Evolutionary conservation across 1,284 basidiomycete genomes (phyloP).

Genomic region (Vanrija sp.): DNA sequence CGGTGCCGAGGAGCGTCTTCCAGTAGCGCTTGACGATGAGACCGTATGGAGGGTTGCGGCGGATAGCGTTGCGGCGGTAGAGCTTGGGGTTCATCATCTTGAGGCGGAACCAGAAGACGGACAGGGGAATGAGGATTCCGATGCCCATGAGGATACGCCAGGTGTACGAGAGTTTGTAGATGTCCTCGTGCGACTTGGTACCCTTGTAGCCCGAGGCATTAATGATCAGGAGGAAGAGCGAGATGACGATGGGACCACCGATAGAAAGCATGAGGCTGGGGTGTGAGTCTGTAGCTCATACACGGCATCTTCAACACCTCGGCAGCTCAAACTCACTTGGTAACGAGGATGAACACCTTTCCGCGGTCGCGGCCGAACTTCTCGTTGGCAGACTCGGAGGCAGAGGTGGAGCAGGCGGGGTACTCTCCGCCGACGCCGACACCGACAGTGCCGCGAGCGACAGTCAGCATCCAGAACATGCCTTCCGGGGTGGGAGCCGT

Average conservation of each 20-base stretch:
- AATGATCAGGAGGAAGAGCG: constrained; percentile 68
- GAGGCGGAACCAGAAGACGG: constrained; percentile 57
- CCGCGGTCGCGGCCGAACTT: constrained; percentile 60
- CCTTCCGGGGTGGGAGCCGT: constrained; percentile 55
- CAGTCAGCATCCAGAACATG: constrained; percentile 68
- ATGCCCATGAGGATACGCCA: constrained; percentile 75
- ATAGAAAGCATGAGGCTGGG: constrained; percentile 48
- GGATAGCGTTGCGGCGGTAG: constrained; percentile 64
- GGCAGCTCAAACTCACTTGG: constrained; percentile 50
- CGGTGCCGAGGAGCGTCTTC: constrained; percentile 64
- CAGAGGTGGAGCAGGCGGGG: constrained; percentile 64
- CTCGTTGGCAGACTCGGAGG: constrained; percentile 70
- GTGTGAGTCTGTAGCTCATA: neutral
- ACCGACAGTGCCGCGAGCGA: constrained; percentile 68
- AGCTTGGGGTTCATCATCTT: constrained; percentile 66
- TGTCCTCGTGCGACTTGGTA: constrained; percentile 57
- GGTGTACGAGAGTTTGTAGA: constrained; percentile 62
- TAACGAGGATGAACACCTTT: constrained; percentile 71
- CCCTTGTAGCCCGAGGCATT: constrained; percentile 26
- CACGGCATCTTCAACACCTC: no score
- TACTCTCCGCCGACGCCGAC: constrained; percentile 65
- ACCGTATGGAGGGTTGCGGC: constrained; percentile 50
- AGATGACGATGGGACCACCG: constrained; percentile 62
- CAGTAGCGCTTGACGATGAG: constrained; percentile 66
- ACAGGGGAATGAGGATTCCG: constrained; percentile 63